Evolutionary conservation across 2,329 filamentous ascomycete genomes (phyloP).

Genomic region (Botryosphaeria agaves): DNA sequence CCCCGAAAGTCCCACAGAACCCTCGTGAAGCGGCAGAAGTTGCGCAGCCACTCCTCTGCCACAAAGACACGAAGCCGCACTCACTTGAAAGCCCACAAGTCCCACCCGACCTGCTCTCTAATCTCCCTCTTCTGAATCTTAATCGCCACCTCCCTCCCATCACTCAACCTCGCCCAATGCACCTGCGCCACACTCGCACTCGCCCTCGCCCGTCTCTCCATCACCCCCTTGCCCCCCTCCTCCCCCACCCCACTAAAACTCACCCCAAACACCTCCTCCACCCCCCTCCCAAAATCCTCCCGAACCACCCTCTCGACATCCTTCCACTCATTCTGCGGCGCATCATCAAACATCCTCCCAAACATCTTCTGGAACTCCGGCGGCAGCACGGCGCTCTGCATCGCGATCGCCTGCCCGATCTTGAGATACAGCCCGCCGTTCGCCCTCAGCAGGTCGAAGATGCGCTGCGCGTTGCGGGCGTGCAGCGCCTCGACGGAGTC

Average conservation of each 20-base stretch:
- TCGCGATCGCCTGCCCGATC: slow-evolving; percentile 94
- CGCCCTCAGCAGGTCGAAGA: slow-evolving; percentile 62
- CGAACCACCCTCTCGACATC: slow-evolving; percentile 72
- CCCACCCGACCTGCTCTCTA: slow-evolving; percentile 76
- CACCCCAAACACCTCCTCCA: slow-evolving; percentile 85
- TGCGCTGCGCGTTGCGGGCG: slow-evolving; percentile 60
- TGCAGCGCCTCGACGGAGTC: slow-evolving; percentile 65
- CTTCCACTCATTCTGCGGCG: slow-evolving; percentile 78
- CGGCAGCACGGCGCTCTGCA: slow-evolving; percentile 89
- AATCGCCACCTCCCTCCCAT: slow-evolving; percentile 82
- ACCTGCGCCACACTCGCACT: slow-evolving; percentile 93
- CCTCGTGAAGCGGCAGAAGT: too few relatives aligned
- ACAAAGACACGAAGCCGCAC: too few relatives aligned
- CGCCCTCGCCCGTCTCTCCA: slow-evolving; percentile 55
- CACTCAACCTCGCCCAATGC: slow-evolving; percentile 74
- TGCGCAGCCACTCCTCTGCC: too few relatives aligned
- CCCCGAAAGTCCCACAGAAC: neutral
- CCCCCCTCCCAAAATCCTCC: slow-evolving; percentile 69
- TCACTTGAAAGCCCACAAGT: slow-evolving; percentile 86
- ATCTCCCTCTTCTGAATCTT: slow-evolving; percentile 98
- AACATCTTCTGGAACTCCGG: slow-evolving; percentile 97
- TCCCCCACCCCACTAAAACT: slow-evolving; percentile 48
- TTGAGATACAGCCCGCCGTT: slow-evolving; percentile 95
- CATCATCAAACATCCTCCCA: slow-evolving; percentile 90
- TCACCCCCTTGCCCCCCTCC: slow-evolving; percentile 37